Evolutionary conservation across 768 basidiomycete genomes (phyloP), one percentile per base, ranked within the genome.

Genomic region (Gelatoporia subvermispora): DNA sequence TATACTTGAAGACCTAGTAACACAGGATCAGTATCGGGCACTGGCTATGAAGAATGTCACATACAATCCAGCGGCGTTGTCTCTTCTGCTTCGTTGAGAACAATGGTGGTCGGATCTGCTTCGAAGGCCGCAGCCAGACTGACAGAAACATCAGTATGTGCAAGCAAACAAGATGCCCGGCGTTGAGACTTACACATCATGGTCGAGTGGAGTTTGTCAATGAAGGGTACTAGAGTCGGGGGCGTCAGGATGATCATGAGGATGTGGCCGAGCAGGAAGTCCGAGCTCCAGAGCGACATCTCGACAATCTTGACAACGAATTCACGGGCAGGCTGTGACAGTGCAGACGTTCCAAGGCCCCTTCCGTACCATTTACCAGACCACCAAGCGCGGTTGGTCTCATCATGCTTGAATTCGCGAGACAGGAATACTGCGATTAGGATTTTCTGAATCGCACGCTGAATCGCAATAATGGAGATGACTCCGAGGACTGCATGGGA

Each of bases 381-480:
- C 96, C 96, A 99, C 95, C 95, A 98, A 2, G 94, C 94, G 52
- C 90, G 79, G 72, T 98, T 98, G 22, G 91, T 94, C 72, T 97
- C 93, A 63, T 99, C 96, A 64, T 96, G 92, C 72, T 98, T 97
- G 76, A 87, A 95, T 69, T 99, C 96, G 61, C 96, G 86, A 21
- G 93, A 91, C 40, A 98, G 77, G 78, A 94, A 92, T 40, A 93
- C 86, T 4, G 93, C 79, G 53, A 98, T 98, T 47, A 96, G 75
- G 53, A 95, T 82, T 74, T 98, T 98, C 71, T 92, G 88, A 58
- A 98, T 79, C 34, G 89, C 85, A 41, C 96, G 80, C 68, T 98
- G 94, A 43, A 99, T 83, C 21, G 88, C 82, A 53, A 96, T 80
- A 50, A 94, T 85, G 35, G 89, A 77, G 53, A 97, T 86, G 62